Evolutionary conservation across 225 moss, liverwort and hornwort genomes (phyloP), one percentile per base, ranked within the genome.

Genomic region (Anthoceros angustus): DNA sequence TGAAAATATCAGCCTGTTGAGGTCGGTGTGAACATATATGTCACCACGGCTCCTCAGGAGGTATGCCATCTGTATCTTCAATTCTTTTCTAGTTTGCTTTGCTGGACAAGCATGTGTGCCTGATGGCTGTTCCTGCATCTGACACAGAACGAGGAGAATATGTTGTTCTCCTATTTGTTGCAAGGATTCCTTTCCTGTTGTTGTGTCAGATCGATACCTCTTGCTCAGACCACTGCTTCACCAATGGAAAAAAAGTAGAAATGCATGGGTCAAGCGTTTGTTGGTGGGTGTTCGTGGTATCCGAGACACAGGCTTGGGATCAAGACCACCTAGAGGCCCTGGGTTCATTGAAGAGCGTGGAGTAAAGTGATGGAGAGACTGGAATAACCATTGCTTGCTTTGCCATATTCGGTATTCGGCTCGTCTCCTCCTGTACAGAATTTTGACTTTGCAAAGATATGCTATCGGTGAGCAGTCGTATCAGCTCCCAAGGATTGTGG

Each of bases 381-480:
- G 20, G 67, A 82, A 42, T 76, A 92, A 62, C 84, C 87, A 61
- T 61, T 88, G 61, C 80, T 92, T 10, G 75, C 80, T 63, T 63
- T 92, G 20, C 88, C 87, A 62, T 92, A 75, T 67, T 80, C 76
- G 66, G 84, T 92, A 70, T 92, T 86, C 71, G 92, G 92, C 40
- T 92, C 92, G 9, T 84, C 92, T 60, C 92, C 92, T 68, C 88
- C 88, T 41, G 76, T 92, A 63, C 86, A 87, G 66, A 92, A 88
- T 76, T 92, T 92, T 61, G 92, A 92, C 77, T 88, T 92, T 66
- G 92, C 92, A 14, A 92, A 88, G 73, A 92, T 92, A n/a, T n/a
- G 92, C 73, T 92, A n/a, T 84, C 92, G 39, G 91, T 92, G 72
- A 86, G 90, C n/a, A n/a, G n/a, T n/a, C n/a, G n/a, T n/a, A n/a